Percentiles rank a stretch among this genome's conserved stretches.
phyloP scores from a whole-genome alignment of 257 asterid genomes.

The Solanum sejunctum region DNA sequence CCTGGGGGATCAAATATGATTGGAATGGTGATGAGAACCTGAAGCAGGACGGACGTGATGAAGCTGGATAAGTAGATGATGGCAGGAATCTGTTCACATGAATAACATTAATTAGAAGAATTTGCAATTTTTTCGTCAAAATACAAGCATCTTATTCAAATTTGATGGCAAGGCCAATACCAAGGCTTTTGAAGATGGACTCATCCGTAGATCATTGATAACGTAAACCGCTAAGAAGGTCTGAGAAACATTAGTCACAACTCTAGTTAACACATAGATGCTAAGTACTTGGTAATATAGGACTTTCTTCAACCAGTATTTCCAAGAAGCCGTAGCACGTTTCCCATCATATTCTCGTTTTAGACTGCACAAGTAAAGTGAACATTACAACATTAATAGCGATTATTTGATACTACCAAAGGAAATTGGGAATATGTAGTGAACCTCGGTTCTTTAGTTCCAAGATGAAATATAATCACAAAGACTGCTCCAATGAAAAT shows the following conservation, averaged over 20 bases:
- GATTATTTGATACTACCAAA: neutral
- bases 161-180: slow-evolving; percentile 14
- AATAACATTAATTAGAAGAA: neutral
- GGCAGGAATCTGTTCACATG: slow-evolving; percentile 57
- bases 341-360: slow-evolving; percentile 37
- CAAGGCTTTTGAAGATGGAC: slow-evolving; percentile 71
- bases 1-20: neutral
- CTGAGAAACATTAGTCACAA: slow-evolving; percentile 87
- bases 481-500: slow-evolving; percentile 73
- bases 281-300: slow-evolving; percentile 80
- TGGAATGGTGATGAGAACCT: slow-evolving; percentile 26
- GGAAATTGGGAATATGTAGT: neutral
- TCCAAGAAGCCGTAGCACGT: slow-evolving; percentile 52
- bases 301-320: slow-evolving; percentile 61
- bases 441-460: slow-evolving; percentile 84
- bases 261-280: slow-evolving; percentile 72
- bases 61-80: slow-evolving; percentile 70
- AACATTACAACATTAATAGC: neutral
- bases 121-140: neutral
- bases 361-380: slow-evolving; percentile 25
- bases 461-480: slow-evolving; percentile 51
- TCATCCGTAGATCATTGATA: slow-evolving; percentile 69
- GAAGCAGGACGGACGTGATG: slow-evolving; percentile 55
- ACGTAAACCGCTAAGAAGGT: slow-evolving; percentile 82
- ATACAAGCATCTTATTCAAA: neutral